Evolutionary conservation across 2,329 filamentous ascomycete genomes (phyloP), one percentile per base, ranked within the genome.

Genomic region (Claviceps purpurea): DNA sequence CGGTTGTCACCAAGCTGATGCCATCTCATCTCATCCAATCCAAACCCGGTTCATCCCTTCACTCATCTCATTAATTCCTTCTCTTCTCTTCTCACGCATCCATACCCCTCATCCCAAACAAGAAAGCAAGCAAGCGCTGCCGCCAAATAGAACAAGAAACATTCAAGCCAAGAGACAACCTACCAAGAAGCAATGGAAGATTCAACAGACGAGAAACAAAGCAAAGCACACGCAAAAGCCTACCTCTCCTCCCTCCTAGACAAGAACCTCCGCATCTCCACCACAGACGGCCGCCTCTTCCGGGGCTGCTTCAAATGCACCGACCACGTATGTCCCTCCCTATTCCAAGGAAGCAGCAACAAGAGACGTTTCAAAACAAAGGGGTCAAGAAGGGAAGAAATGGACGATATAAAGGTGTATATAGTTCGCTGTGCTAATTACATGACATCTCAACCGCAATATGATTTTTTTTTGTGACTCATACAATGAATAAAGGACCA

Each of bases 301-400:
- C 81, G 89, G 52, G 93, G 93, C 20, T 77, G 82, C 57, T 87
- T 98, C 70, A 96, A 94, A 69, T 98, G 93, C 72, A 96, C 90
- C 34, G 93, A 98, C 72, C 82, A 85, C 54, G 89, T 94, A 71
- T 49, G 78, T 74, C 39, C n/a, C 18, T 18, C 16, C 30, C n/a
- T 30, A 20, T 13, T 26, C 4, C 16, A 14, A 44, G 11, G 22
- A 16, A 43, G 16, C 20, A 14, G 41, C 11, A 13, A 13, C 11
- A n/a, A 7, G 14, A 44, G 42, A 7, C 6, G 5, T 34, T 11
- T 11, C 30, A 26, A 44, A 24, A 44, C 6, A 24, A 3, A 24
- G 11, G 16, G 6, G 11, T 7, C 13, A 44, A 16, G 24, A 14
- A 44, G 16, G 16, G 5, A 24, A 2, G 16, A 26, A 44, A 14